A percentile compares a stretch with the other conserved stretches of the same genome.
These are phyloP conservation scores for Phytophthora litchii DNA, from an alignment of 352 stramenopile species.

Conservation along the genomic window DNA sequence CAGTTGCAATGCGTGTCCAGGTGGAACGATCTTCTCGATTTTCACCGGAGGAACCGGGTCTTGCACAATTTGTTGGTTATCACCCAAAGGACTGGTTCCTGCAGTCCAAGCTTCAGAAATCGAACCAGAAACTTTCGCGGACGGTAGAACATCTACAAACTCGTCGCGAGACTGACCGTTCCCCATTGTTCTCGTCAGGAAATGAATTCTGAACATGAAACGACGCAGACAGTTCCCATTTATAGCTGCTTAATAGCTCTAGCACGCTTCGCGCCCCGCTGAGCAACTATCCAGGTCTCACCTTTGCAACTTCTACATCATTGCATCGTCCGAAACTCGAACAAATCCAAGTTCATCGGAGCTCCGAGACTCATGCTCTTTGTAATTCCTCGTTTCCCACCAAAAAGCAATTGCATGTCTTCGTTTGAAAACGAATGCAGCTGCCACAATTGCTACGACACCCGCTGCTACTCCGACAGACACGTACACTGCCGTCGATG, in stretches of 20 bases:
- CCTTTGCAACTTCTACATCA: constrained; percentile 18
- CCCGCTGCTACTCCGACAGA: constrained; percentile 16
- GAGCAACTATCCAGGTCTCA: too few relatives aligned
- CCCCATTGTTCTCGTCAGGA: constrained; percentile 28
- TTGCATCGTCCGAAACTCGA: constrained; percentile 26
- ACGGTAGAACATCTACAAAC: constrained; percentile 44
- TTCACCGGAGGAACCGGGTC: constrained; percentile 2
- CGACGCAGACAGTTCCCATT: constrained; percentile 20
- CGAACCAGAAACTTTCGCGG: constrained; percentile 9
- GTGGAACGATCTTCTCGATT: constrained; percentile 21
- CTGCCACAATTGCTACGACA: constrained; percentile 30
- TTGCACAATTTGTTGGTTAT: not conserved
- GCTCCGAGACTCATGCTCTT: constrained; percentile 17
- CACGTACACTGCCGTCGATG: constrained; percentile 26
- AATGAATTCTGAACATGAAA: constrained; percentile 14
- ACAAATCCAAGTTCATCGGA: constrained; percentile 43
- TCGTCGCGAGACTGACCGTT: constrained; percentile 33
- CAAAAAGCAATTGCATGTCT: constrained; percentile 28
- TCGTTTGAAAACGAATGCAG: constrained; percentile 23
- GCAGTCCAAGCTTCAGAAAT: constrained; percentile 29
- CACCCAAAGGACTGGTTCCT: not conserved
- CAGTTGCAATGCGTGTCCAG: constrained; percentile 30
- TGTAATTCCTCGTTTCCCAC: constrained; percentile 25
- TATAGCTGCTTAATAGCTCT: too few relatives aligned
- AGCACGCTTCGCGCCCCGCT: too few relatives aligned